Conservation (phyloP, 805 yeast genomes). For the Candida cerambycidarum region DNA sequence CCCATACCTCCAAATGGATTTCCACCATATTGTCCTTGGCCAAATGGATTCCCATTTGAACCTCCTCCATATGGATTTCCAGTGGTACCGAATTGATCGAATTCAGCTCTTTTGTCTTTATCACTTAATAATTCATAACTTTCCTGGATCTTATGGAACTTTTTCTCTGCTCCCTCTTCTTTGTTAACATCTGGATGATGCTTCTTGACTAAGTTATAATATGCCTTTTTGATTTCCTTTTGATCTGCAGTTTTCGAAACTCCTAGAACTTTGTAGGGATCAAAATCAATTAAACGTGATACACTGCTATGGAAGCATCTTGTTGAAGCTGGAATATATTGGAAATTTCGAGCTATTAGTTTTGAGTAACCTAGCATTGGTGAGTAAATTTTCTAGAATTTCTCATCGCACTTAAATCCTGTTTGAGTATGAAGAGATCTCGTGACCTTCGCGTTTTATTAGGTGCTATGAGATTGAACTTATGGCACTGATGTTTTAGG, state of each 20-base stretch:
- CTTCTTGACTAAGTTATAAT: slow-evolving; percentile 88
- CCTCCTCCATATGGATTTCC: slow-evolving; percentile 46
- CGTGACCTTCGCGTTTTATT: too few relatives aligned
- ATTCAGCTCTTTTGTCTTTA: slow-evolving; percentile 80
- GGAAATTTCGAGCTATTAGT: slow-evolving; percentile 4
- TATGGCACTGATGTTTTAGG: too few relatives aligned
- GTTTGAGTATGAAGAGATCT: too few relatives aligned
- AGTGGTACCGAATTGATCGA: slow-evolving; percentile 85
- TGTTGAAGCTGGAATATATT: slow-evolving; percentile 3
- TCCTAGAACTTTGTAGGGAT: slow-evolving; percentile 86
- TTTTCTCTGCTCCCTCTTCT: slow-evolving; percentile 81
- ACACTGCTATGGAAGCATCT: slow-evolving; percentile 4
- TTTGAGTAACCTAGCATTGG: slow-evolving; percentile 2
- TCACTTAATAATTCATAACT: slow-evolving; percentile 91
- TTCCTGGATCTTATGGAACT: slow-evolving; percentile 89
- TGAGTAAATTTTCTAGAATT: slow-evolving; percentile 6
- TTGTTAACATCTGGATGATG: slow-evolving; percentile 97
- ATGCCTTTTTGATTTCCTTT: slow-evolving; percentile 91
- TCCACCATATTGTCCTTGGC: slow-evolving; percentile 35
- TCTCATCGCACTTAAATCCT: slow-evolving; percentile 2
- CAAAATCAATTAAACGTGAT: slow-evolving; percentile 38
- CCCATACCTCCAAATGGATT: slow-evolving; percentile 57
- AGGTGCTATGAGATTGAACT: too few relatives aligned
- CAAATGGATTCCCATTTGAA: slow-evolving; percentile 36
- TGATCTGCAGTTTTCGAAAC: slow-evolving; percentile 68